These are phyloP conservation scores for Calonectria henricotiae DNA, from an alignment of 2,329 filamentous ascomycete genomes.

Conservation along the genomic window DNA sequence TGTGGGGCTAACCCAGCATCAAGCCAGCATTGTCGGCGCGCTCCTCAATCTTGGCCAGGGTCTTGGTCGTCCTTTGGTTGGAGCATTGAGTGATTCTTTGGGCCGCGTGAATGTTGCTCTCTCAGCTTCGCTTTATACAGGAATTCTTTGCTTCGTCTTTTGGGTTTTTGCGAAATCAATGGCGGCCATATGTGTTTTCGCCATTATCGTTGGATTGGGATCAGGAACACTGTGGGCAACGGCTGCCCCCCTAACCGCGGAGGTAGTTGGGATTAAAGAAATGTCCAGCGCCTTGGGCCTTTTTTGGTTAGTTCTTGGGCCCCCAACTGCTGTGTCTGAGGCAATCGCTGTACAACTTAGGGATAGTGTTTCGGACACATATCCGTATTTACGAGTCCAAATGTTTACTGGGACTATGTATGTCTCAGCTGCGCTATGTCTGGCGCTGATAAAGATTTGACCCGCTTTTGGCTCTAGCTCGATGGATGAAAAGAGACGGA, in stretches of 20 bases:
- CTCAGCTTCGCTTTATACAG: conserved; percentile 60
- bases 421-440: neutral
- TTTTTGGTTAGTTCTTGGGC: conserved; percentile 26
- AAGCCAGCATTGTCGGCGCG: conserved; percentile 74
- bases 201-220: conserved; percentile 71
- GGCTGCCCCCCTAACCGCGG: conserved; percentile 27
- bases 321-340: conserved; percentile 32
- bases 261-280: conserved; percentile 28
- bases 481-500: neutral
- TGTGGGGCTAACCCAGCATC: conserved; percentile 71
- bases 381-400: conserved; percentile 19
- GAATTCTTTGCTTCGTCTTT: conserved; percentile 71
- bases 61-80: conserved; percentile 73
- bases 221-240: conserved; percentile 52
- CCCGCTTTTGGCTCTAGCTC: neutral
- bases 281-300: conserved; percentile 26
- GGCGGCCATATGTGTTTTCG: conserved; percentile 73
- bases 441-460: neutral
- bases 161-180: conserved; percentile 75
- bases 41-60: conserved; percentile 76
- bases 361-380: neutral
- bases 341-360: conserved; percentile 26
- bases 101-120: conserved; percentile 76
- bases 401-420: conserved; percentile 22
- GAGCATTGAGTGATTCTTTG: conserved; percentile 74